Evolutionary conservation across 306 rosid species (phyloP), one percentile per base, ranked within the genome.

Genomic region (Malus domestica): DNA sequence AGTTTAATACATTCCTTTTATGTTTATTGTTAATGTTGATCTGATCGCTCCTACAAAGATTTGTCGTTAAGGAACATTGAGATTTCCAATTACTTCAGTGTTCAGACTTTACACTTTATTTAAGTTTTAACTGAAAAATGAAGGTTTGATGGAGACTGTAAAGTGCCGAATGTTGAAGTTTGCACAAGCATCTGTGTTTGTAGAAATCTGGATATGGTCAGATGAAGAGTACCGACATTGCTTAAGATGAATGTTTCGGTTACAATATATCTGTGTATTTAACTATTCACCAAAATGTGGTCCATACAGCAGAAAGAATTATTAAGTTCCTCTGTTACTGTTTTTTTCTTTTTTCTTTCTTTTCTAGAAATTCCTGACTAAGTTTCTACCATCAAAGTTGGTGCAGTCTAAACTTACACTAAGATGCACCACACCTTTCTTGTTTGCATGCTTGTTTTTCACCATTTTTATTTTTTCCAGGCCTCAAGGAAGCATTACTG

Each of bases 401-500:
- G 35, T 55, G 73, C 67, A 11, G 44, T 55, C 49, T 13, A n/a
- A 23, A 76, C 27, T 29, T 59, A 32, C 23, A 29, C 20, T 59
- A 44, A 64, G 16, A 35, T 52, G 14, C 11, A 30, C 18, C 42
- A 11, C 22, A 30, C 29, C 60, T 67, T 65, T 73, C 78, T 70
- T 70, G 18, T 52, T 27, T 71, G 38, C 29, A 10, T 6, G 51
- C 67, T 74, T 86, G 74, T 49, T 71, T 59, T 10, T 62, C 49
- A 33, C 61, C 72, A 29, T 68, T 68, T 68, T 70, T 52, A 22
- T 52, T 30, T 63, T n/a, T 15, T 30, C 74, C 88, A 91, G 98
- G 98, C 91, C 23, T 92, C 97, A 4, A 86, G 97, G 82, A 94
- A 89, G 80, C 97, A 91, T 89, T 90, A 87, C 81, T 94, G 98